phyloP scores from a whole-genome alignment of 73 alveolate species.

The Stentor roeselii region DNA sequence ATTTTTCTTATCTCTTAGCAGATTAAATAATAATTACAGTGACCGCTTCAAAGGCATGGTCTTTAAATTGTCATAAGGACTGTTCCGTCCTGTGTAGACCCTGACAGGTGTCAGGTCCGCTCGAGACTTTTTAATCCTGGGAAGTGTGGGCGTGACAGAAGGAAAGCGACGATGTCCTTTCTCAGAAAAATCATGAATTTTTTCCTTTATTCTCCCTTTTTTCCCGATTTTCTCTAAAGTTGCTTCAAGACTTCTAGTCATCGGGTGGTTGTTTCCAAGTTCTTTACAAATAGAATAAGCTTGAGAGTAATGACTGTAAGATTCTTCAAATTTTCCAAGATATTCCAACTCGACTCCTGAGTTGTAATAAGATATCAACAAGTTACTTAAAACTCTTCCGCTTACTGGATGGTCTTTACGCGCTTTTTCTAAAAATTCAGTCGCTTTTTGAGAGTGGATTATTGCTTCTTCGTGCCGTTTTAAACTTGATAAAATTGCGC shows the following conservation, averaged over 20 bases:
- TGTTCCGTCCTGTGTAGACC: neutral
- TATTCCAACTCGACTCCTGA: slow-evolving; percentile 54
- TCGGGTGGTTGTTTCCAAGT: neutral
- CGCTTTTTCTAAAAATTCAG: slow-evolving; percentile 1
- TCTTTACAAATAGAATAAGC: neutral
- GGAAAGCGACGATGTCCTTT: neutral
- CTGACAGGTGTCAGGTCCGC: neutral
- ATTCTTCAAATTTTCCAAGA: slow-evolving; percentile 23
- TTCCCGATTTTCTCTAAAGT: too few species aligned
- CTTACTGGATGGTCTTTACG: neutral
- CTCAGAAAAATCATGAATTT: too few species aligned
- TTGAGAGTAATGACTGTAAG: neutral
- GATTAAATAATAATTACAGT: too few species aligned
- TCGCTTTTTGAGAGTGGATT: slow-evolving; percentile 5
- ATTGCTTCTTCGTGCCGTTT: neutral
- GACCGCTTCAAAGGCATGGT: neutral
- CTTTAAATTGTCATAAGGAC: neutral
- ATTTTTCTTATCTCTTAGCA: too few species aligned
- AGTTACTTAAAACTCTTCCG: neutral
- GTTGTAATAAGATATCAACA: slow-evolving; percentile 51
- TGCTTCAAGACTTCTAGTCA: too few species aligned
- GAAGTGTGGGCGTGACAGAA: neutral
- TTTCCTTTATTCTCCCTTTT: too few species aligned
- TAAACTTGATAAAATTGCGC: slow-evolving; percentile 15
- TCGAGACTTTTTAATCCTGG: neutral